Evolutionary conservation across 192 early-diverging fungal species (phyloP).

Genomic region (Backusella circina): DNA sequence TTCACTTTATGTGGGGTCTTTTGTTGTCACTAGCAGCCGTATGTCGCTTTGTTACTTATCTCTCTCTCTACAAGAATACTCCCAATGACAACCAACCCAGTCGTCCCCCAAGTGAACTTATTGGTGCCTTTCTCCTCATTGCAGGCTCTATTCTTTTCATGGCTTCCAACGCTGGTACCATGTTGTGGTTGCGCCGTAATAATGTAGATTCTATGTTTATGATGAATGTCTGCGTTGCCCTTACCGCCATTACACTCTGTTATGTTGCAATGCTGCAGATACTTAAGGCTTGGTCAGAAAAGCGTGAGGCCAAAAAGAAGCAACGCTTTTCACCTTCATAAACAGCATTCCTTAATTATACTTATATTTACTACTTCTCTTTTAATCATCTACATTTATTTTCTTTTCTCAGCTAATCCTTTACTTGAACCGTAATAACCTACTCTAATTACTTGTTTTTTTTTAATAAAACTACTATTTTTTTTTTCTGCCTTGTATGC

Average conservation of each 20-base stretch:
- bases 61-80: slow-evolving; percentile 16
- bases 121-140: slow-evolving; percentile 29
- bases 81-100: slow-evolving; percentile 11
- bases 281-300: slow-evolving; percentile 32
- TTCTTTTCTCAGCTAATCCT: not conserved
- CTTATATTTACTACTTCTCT: not conserved
- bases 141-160: slow-evolving; percentile 34
- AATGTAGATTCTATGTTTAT: slow-evolving; percentile 34
- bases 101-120: slow-evolving; percentile 26
- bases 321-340: not conserved
- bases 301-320: slow-evolving; percentile 26
- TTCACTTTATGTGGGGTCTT: slow-evolving; percentile 35
- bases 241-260: slow-evolving; percentile 27
- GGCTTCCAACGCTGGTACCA: slow-evolving; percentile 36
- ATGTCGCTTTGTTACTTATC: slow-evolving; percentile 29
- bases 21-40: slow-evolving; percentile 24
- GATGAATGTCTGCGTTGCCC: slow-evolving; percentile 35
- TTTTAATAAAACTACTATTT: not conserved
- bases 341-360: not conserved
- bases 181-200: slow-evolving; percentile 25
- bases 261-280: slow-evolving; percentile 24
- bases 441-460: not conserved
- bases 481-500: too few relatives aligned
- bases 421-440: not conserved
- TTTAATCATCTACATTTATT: not conserved